Base-by-base conservation (phyloP, 495 filamentous ascomycete genomes). In the Penicillium herquei region DNA sequence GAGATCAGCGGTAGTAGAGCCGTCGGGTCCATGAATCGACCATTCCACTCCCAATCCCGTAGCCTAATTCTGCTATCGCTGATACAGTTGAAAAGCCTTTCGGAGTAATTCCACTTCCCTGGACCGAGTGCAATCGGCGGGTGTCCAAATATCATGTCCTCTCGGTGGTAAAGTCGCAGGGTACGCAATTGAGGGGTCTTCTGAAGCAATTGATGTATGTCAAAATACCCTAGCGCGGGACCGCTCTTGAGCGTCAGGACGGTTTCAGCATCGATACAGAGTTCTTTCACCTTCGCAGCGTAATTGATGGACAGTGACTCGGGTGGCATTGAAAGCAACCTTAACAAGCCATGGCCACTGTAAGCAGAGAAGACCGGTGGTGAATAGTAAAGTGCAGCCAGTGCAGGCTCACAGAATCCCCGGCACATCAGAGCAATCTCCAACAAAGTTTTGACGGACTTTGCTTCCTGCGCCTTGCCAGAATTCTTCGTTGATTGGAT, bases 21-120 rank as follows among this genome's bases (percentile, higher is more conserved):
- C n/a, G 66, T 66, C 1, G 75, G 70, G 8, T 81, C 76, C 56
- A 81, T 77, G 43, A 88, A 75, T n/a, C 84, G 80, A 34, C 81
- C 70, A 59, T 88, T 92, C 91, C 92, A 96, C 33, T 84, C 84
- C 88, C 89, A 96, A 50, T 78, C 84, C 32, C 72, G 76, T 31
- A 96, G 80, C 35, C 65, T 65, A 10, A 78, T 68, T 7, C 74
- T 70, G 35, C 64, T 71, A 17, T 72, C 51, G 7, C 72, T 66
- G 32, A 91, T 71, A 1, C 81, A 74, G 0, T 78, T 59, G 54
- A 92, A 85, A 0, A 95, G 61, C 1, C 67, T 55, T 5, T 78
- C 65, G 32, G 86, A 81, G 61, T 90, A 91, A 12, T 60, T 70
- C 84, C 85, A 92, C 61, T 83, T 87, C 11, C 70, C 69, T 3